Conservation (phyloP, 768 basidiomycete species). For the Mycena rebaudengoi region DNA sequence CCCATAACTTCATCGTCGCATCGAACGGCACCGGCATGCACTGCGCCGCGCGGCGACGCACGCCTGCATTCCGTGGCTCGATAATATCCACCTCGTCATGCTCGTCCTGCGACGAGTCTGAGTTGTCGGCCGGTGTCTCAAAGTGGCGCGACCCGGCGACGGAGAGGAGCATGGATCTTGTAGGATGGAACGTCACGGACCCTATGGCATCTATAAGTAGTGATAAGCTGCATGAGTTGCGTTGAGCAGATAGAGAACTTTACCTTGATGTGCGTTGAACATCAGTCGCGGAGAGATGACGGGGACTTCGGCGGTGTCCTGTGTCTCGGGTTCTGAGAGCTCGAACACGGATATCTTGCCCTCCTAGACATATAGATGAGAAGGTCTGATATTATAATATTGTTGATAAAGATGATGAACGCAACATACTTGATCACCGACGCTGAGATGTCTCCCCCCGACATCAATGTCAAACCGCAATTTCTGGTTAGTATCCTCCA, state of each 20-base stretch:
- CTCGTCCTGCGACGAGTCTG: no score
- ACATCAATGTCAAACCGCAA: conserved; percentile 80
- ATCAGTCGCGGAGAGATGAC: conserved; percentile 28
- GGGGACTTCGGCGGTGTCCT: conserved; percentile 28
- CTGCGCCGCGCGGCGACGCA: no score
- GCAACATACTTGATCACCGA: conserved; percentile 72
- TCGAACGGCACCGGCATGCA: no score
- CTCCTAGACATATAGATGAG: conserved; percentile 47
- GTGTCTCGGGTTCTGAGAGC: conserved; percentile 39
- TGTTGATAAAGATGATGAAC: background rate
- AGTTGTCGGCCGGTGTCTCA: conserved; percentile 28
- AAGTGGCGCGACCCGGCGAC: conserved; percentile 86
- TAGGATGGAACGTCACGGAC: conserved; percentile 78
- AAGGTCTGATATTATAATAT: background rate
- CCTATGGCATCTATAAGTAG: conserved; percentile 71
- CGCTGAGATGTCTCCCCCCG: conserved; percentile 66
- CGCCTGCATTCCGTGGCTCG: no score
- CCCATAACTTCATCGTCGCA: no score
- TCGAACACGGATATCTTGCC: conserved; percentile 72
- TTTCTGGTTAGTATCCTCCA: conserved; percentile 73
- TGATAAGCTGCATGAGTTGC: background rate
- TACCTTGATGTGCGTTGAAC: conserved; percentile 69
- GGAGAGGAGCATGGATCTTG: conserved; percentile 64
- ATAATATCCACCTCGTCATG: no score
- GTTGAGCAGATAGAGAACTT: conserved; percentile 19